These are phyloP conservation scores for Celoporthe dispersa DNA, from an alignment of 2,329 filamentous ascomycete species.

Conservation along the genomic window DNA sequence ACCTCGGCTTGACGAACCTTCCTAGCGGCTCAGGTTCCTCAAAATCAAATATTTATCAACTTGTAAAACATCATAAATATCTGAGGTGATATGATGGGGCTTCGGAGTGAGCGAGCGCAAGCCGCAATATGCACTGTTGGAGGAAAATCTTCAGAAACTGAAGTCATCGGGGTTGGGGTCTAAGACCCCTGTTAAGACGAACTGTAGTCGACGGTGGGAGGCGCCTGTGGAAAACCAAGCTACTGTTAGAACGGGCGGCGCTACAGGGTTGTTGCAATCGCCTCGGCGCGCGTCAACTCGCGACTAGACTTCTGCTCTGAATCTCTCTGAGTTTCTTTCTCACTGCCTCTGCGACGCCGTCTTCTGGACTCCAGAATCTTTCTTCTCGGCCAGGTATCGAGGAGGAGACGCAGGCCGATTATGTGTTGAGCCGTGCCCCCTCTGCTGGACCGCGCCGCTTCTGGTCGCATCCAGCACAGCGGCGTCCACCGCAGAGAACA, in stretches of 20 bases:
- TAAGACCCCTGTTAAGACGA: background rate
- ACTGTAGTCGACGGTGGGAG: background rate
- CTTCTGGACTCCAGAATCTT: background rate
- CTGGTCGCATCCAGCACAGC: slow-evolving; percentile 13
- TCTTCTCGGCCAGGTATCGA: background rate
- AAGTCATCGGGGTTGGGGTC: slow-evolving; percentile 2
- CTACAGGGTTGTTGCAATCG: background rate
- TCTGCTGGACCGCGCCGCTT: slow-evolving; percentile 10
- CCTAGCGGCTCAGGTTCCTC: no score
- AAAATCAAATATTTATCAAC: background rate
- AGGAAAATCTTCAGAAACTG: background rate
- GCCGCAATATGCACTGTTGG: background rate
- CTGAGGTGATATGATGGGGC: background rate
- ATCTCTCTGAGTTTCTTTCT: background rate
- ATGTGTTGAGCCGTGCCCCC: slow-evolving; percentile 20
- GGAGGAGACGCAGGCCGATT: background rate
- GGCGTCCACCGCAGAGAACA: background rate
- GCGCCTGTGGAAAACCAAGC: background rate
- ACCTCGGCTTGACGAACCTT: background rate
- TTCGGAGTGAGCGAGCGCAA: background rate
- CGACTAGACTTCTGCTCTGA: background rate
- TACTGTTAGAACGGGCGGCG: background rate
- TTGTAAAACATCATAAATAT: background rate
- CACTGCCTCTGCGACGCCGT: background rate
- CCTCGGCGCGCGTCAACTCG: background rate